These are phyloP conservation scores for Diaporthe australafricana DNA, from an alignment of 2,329 filamentous ascomycete species.

Conservation along the genomic window DNA sequence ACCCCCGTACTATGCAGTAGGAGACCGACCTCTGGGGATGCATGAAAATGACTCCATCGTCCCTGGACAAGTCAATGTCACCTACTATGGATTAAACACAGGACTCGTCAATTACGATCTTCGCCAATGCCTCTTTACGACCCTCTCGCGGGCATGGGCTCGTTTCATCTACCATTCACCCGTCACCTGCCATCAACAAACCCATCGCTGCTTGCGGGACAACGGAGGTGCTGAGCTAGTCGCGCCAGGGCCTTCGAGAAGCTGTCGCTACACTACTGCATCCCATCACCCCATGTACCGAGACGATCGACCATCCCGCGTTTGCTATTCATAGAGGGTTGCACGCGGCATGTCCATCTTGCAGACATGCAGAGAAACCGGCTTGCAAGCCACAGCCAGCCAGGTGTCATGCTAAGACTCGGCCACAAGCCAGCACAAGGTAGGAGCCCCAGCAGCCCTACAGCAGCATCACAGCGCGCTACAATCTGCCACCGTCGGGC, in stretches of 20 bases:
- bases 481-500: constrained; percentile 3
- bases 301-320: constrained; percentile 19
- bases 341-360: background rate
- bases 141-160: constrained; percentile 6
- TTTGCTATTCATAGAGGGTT: constrained; percentile 20
- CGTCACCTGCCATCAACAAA: constrained; percentile 16
- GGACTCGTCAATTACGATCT: constrained; percentile 21
- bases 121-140: constrained; percentile 20
- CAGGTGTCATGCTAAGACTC: constrained; percentile 18
- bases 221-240: background rate
- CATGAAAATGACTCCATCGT: constrained; percentile 15
- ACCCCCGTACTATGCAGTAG: background rate
- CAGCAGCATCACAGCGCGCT: background rate
- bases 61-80: constrained; percentile 2
- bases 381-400: constrained; percentile 9
- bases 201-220: background rate
- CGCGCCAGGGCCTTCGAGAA: background rate
- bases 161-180: constrained; percentile 19
- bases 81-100: background rate
- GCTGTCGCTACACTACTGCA: background rate
- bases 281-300: constrained; percentile 15
- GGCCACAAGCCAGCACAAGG: background rate
- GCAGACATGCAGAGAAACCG: background rate
- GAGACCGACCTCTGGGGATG: background rate
- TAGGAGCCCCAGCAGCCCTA: constrained; percentile 30